Base-by-base conservation (phyloP, 2,329 filamentous ascomycete genomes). In the Cordyceps javanica region DNA sequence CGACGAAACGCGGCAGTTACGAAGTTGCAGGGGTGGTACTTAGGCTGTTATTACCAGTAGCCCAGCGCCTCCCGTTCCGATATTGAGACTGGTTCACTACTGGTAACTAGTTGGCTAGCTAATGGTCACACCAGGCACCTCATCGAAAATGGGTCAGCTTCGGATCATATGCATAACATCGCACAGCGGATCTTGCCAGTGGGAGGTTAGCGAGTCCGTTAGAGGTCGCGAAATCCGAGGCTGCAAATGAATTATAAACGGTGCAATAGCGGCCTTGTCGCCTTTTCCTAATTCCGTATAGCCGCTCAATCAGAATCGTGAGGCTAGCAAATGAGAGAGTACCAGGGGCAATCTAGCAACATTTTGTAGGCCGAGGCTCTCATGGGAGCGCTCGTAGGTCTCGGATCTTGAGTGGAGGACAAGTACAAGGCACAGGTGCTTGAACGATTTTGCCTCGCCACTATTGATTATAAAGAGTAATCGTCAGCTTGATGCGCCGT, bases 1-100 rank as follows among this genome's bases (percentile, higher is more conserved):
- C 19, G 16, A 21, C 21, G 19, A 48, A 55, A 55, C 25, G 42
- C 53, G 53, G 53, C 53, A 55, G 53, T 55, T 55, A 7, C 42
- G 28, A 19, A 30, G 10, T 48, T 48, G 53, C 53, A 48, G 53
- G 53, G 53, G 39, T 54, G 11, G 14, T 9, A 7, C 26, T 5
- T 5, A 46, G 19, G n/a, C n/a, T n/a, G 3, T 46, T 26, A 28
- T 45, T 26, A 28, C 13, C 42, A 45, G n/a, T n/a, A 45, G 42
- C 14, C 36, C 3, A 14, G 16, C 3, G 14, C 32, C 34, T 28
- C 48, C 23, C 9, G 45, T 34, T 19, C 28, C 28, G 14, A 30
- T 21, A 19, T 48, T 32, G 19, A 21, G 19, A 16, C 16, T 19
- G 5, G 34, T 39, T 21, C 9, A 23, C 53, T 55, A 46, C 30